Percentiles rank a stretch among this genome's conserved stretches.
Conservation (phyloP, 192 early-diverging fungal genomes). For the Blastocladiella britannica region DNA sequence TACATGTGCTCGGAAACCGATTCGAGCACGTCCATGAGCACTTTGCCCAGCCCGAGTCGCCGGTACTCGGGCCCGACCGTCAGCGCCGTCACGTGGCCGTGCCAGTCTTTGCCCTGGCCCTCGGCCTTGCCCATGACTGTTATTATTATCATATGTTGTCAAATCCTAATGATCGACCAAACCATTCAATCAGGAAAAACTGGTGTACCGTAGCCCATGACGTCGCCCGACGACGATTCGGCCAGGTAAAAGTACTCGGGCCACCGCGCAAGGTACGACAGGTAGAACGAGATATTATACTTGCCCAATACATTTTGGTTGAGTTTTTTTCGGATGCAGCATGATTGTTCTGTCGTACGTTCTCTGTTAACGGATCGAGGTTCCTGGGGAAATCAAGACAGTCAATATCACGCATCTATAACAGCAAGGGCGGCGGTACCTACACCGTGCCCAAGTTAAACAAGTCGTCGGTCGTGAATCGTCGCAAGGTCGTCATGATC, state of each 20-base stretch:
- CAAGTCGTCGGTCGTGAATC: slow-evolving; percentile 76
- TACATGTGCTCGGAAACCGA: slow-evolving; percentile 68
- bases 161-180: too few species aligned
- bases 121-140: slow-evolving; percentile 91
- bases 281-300: slow-evolving; percentile 88
- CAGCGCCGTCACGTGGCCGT: slow-evolving; percentile 94
- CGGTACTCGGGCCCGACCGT: slow-evolving; percentile 92
- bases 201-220: slow-evolving; percentile 68
- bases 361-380: slow-evolving; percentile 83
- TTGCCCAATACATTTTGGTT: slow-evolving; percentile 11
- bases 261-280: slow-evolving; percentile 79
- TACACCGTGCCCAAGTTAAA: slow-evolving; percentile 87
- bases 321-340: background rate
- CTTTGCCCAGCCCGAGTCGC: slow-evolving; percentile 66
- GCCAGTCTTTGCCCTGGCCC: slow-evolving; percentile 69
- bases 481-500: slow-evolving; percentile 27
- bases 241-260: slow-evolving; percentile 80
- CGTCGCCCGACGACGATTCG: slow-evolving; percentile 36
- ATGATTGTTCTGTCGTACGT: slow-evolving; percentile 25
- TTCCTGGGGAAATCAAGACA: slow-evolving; percentile 19
- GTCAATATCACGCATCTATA: background rate
- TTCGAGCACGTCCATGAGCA: slow-evolving; percentile 77
- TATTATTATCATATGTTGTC: too few species aligned
- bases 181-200: background rate
- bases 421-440: slow-evolving; percentile 2